Evolutionary conservation across 768 basidiomycete genomes (phyloP).

Genomic region (Naganishia friedmannii): DNA sequence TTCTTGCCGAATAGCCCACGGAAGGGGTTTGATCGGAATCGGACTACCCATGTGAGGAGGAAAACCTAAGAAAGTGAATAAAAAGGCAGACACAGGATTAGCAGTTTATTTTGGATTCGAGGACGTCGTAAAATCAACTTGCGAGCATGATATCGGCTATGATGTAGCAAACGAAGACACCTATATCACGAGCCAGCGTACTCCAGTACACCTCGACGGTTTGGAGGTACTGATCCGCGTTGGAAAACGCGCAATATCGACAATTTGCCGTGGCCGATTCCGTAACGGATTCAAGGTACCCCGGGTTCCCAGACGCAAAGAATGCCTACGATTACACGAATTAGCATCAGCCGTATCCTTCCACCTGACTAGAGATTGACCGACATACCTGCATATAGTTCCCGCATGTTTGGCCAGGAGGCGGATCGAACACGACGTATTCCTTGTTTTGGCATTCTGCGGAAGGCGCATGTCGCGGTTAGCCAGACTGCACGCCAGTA

Average conservation of each 20-base stretch:
- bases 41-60: conserved; percentile 15
- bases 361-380: conserved; percentile 57
- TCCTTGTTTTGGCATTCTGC: conserved; percentile 56
- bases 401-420: conserved; percentile 67
- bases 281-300: conserved; percentile 8
- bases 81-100: background rate
- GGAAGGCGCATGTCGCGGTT: background rate
- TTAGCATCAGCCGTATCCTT: background rate
- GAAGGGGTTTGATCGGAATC: conserved; percentile 10
- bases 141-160: background rate
- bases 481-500: background rate
- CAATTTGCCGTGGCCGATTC: conserved; percentile 59
- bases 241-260: conserved; percentile 66
- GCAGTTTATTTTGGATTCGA: background rate
- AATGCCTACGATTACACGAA: background rate
- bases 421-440: conserved; percentile 69
- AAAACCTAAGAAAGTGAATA: background rate
- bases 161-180: conserved; percentile 34
- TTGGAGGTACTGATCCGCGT: conserved; percentile 62
- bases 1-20: conserved; percentile 4
- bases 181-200: conserved; percentile 56
- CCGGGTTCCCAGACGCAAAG: conserved; percentile 10
- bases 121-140: background rate
- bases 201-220: conserved; percentile 62
- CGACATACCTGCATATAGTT: conserved; percentile 68